Base-by-base conservation (phyloP, 179 eudicot genomes). In the Carnegiea gigantea region DNA sequence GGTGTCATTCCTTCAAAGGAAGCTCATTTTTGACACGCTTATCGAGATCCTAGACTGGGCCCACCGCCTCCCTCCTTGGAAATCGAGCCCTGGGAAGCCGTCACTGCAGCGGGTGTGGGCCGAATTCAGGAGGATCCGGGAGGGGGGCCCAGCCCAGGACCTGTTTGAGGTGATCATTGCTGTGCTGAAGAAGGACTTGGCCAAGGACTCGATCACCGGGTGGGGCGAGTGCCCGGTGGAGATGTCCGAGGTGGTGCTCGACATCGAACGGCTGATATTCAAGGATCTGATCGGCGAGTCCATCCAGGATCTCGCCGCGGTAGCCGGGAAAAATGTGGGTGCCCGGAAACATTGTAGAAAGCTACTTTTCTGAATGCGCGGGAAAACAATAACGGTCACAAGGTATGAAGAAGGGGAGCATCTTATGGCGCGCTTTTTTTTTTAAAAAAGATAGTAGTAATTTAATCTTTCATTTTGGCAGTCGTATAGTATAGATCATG, bases 211-310 rank as follows among this genome's bases (percentile, higher is more conserved):
- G 0, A 46, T 78, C 72, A 88, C 73, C 48, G 95, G 90, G 0
- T 94, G 97, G 98, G 90, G 79, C 1, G 93, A 89, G 73, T 85
- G 81, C 33, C 89, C 85, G 7, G 71, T 88, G 73, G 97, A 94
- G 90, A 73, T 86, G 81, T 90, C 97, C 0, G 97, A 91, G 77
- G 88, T 88, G 6, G 92, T 93, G 49, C 76, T 94, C 80, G 90
- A 91, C 88, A 91, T 94, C 70, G 98, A 94, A 82, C 86, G 97
- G 84, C 44, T 89, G 65, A 86, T 94, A 83, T 92, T 88, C 83
- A 94, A 93, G 90, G 98, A 94, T 62, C 77, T 93, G 51, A 85
- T 93, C 30, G 88, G 92, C 9, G 98, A 93, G 74, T 86, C 90
- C 1, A 91, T 93, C 84, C 84, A 84, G 18, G 94, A 92, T 88